Base-by-base conservation (phyloP, 805 yeast genomes). In the Geotrichum ghanense region DNA sequence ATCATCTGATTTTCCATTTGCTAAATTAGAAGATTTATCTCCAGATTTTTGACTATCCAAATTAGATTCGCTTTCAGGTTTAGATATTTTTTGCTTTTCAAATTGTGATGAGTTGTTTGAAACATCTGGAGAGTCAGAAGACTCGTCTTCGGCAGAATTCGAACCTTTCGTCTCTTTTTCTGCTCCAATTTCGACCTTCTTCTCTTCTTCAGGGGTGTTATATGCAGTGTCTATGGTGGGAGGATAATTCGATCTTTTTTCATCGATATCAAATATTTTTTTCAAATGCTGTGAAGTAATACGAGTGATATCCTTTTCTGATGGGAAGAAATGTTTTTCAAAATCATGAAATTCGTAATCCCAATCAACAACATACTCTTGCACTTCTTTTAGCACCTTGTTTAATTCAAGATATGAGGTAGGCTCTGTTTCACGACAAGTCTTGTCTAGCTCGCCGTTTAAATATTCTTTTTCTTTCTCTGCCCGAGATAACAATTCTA, bases 231-330 rank as follows among this genome's bases (percentile, higher is more conserved):
- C 61, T 58, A 12, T 53, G 23, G 12, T 40, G 24, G 21, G 22
- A 23, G 24, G 7, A 40, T 46, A 37, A 49, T 45, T 39, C 46
- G 23, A 10, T 35, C 37, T 47, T 39, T 25, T 21, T 39, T 39
- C 25, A 7, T 54, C 53, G 26, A 42, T 41, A 37, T 69, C 63
- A 53, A 90, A 79, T 43, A 89, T 71, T 53, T 81, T 83, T 50
- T 80, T 78, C 56, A 90, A 67, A 59, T 90, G 97, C 55, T 81
- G 81, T 3, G 95, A 83, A 1, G 98, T 89, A 41, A 92, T 84
- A 51, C 86, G 73, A 3, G 95, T 80, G 53, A 92, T 84, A 71
- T 92, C 98, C 56, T 81, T 85, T 61, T 92, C 97, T 6, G 95
- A 79, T 1, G 97, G 97, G 50, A 90, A 72, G 58, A 75, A 92